Percentiles rank a stretch among this genome's conserved stretches.
phyloP scores from a whole-genome alignment of 768 basidiomycete species.

The Exidia glandulosa region DNA sequence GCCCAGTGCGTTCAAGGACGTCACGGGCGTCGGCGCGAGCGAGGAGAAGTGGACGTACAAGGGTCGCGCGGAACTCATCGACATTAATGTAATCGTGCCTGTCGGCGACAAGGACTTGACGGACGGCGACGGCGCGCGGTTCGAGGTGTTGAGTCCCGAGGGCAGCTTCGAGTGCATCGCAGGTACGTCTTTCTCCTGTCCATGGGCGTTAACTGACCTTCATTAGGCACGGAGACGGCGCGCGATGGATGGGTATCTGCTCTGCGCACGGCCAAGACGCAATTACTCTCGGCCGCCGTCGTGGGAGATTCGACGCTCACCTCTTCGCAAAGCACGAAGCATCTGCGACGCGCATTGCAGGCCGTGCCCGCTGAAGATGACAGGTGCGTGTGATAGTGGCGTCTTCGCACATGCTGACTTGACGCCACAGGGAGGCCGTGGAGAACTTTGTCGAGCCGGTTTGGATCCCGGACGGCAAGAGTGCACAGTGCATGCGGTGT shows the following conservation, averaged over 20 bases:
- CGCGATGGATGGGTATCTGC: slow-evolving; percentile 55
- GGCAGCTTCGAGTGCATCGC: slow-evolving; percentile 10
- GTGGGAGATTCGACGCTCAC: slow-evolving; percentile 76
- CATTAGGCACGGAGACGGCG: slow-evolving; percentile 40
- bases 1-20: neutral
- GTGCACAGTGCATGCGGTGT: slow-evolving; percentile 81
- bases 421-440: slow-evolving; percentile 28
- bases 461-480: slow-evolving; percentile 84
- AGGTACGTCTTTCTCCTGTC: neutral
- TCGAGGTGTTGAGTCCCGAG: slow-evolving; percentile 69
- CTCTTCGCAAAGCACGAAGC: slow-evolving; percentile 62
- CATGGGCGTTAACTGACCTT: neutral
- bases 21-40: slow-evolving; percentile 17
- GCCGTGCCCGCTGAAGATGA: slow-evolving; percentile 49
- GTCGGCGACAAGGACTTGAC: slow-evolving; percentile 24
- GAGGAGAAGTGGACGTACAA: slow-evolving; percentile 59
- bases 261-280: slow-evolving; percentile 59
- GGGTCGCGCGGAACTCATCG: slow-evolving; percentile 57
- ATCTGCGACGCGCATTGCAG: slow-evolving; percentile 61
- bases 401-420: slow-evolving; percentile 32
- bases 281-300: slow-evolving; percentile 55
- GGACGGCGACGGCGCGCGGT: slow-evolving; percentile 21
- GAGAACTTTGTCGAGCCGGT: slow-evolving; percentile 84
- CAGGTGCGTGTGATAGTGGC: slow-evolving; percentile 16
- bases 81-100: slow-evolving; percentile 60